Evolutionary conservation across 768 basidiomycete genomes (phyloP), one percentile per base, ranked within the genome.

Genomic region (Suillus ampliporus): DNA sequence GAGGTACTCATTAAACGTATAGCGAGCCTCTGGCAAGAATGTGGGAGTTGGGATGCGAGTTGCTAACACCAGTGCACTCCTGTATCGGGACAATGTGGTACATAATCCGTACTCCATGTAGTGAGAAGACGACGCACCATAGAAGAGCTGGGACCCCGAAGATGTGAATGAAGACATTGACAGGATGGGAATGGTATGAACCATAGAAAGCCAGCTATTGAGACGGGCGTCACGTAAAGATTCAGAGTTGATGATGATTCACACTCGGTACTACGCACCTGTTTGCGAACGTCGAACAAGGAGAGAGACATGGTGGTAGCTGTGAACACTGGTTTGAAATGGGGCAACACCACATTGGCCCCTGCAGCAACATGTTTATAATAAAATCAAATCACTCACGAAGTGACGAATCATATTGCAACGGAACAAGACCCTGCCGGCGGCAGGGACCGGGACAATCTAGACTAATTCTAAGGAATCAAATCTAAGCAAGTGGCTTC

Each of bases 121-220:
- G 41, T 62, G 67, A 51, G 56, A 56, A 52, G 40, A 14, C 3
- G 58, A 61, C 80, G 50, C 64, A 91, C 95, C 94, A 98, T 61
- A 94, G 72, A 64, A 97, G 82, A 63, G 90, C 71, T 8, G 95
- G 95, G 14, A 97, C 94, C 66, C 88, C 94, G 63, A 92, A 70
- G 68, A 95, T 80, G 75, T 99, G 97, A 65, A 98, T 93, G 60
- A 84, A 75, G 66, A 98, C 78, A 74, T 99, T 99, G 65, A 87
- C 77, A 31, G 86, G 86, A 74, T 97, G 89, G 17, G 87, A 81
- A 76, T 97, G 95, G 77, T 97, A 97, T 57, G 94, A 89, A 21
- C 94, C 94, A 74, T 98, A 98, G 82, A 97, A 97, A 28, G 89
- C 82, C 71, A 98, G 84, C 94, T 97, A 64, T 28, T 57, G 60